These are phyloP conservation scores for Naumovozyma castellii DNA, from an alignment of 805 yeast species.

Conservation along the genomic window DNA sequence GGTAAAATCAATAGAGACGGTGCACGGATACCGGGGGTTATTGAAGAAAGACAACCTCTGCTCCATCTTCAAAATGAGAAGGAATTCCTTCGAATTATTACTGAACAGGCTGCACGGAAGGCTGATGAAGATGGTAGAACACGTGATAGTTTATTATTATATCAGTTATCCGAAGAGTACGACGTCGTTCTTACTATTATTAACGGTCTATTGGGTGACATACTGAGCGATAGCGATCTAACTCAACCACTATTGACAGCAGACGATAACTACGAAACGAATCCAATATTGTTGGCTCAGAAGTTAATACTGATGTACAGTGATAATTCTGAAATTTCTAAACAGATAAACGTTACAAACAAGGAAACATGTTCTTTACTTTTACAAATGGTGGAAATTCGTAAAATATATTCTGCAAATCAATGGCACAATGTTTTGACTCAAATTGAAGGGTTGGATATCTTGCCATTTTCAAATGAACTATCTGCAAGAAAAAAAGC, in stretches of 20 bases:
- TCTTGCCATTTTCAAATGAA: constrained; percentile 58
- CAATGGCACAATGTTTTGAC: constrained; percentile 53
- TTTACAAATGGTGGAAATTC: constrained; percentile 57
- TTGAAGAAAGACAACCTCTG: constrained; percentile 66
- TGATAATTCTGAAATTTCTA: constrained; percentile 50
- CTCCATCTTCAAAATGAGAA: constrained; percentile 48
- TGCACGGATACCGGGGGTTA: constrained; percentile 66
- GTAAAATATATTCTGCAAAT: constrained; percentile 45
- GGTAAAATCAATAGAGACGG: constrained; percentile 82
- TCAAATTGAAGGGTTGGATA: constrained; percentile 46
- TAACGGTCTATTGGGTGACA: constrained; percentile 70
- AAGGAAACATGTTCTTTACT: constrained; percentile 59
- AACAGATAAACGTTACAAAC: constrained; percentile 43
- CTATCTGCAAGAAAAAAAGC: constrained; percentile 55
- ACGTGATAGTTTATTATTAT: constrained; percentile 74
- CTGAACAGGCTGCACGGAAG: constrained; percentile 73
- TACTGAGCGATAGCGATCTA: constrained; percentile 59
- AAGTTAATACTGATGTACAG: constrained; percentile 31
- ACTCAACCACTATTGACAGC: constrained; percentile 40
- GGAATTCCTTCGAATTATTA: constrained; percentile 57
- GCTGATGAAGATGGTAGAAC: constrained; percentile 89
- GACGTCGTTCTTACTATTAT: constrained; percentile 68
- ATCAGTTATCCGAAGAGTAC: constrained; percentile 82
- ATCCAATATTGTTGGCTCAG: constrained; percentile 32
- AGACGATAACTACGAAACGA: constrained; percentile 37